Base-by-base conservation (phyloP, 2,329 filamentous ascomycete genomes). In the Epichloe gansuensis region DNA sequence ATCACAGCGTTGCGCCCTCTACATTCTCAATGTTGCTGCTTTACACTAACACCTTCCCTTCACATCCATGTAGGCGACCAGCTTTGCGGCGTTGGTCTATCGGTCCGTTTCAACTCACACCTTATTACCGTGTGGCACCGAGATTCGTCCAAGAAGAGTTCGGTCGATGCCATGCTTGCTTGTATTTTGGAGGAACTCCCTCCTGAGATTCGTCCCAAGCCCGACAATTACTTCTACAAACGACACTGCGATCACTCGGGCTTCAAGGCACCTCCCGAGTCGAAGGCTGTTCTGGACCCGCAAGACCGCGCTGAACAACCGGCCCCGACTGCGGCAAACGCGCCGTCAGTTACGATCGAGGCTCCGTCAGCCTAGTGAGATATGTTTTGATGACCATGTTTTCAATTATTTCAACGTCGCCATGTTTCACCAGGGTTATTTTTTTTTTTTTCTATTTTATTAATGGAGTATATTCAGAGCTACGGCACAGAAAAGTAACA, bases 61-160 rank as follows among this genome's bases (percentile, higher is more conserved):
- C 25, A 42, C 28, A 1, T n/a, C n/a, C 62, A 9, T 31, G 31
- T 4, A 89, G 88, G 82, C 55, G 86, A 89, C 66, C 89, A 95
- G 65, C 86, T 97, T 60, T 93, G 91, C 66, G 91, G 91, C 49
- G 83, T 96, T 46, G 88, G 87, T 43, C 82, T 93, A 58, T 90
- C 86, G 1, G 87, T 91, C 54, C 85, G 91, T 62, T 94, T 93
- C 77, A 95, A 91, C 71, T 86, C 84, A 34, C 84, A 91, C 66
- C 81, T 95, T 60, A 85, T 96, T 65, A 86, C 87, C 60, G 81
- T 97, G 63, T 97, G 91, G 91, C 93, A 95, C 72, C 88, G 93
- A 57, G 86, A 95, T 63, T 83, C 84, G 23, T 83, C 82, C 55
- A 90, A 93, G 69, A 77, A 88, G 63, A 82, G 80, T 60, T 93